Conservation (phyloP, 2,329 filamentous ascomycete species). For the Lasiodiplodia hormozganensis region DNA sequence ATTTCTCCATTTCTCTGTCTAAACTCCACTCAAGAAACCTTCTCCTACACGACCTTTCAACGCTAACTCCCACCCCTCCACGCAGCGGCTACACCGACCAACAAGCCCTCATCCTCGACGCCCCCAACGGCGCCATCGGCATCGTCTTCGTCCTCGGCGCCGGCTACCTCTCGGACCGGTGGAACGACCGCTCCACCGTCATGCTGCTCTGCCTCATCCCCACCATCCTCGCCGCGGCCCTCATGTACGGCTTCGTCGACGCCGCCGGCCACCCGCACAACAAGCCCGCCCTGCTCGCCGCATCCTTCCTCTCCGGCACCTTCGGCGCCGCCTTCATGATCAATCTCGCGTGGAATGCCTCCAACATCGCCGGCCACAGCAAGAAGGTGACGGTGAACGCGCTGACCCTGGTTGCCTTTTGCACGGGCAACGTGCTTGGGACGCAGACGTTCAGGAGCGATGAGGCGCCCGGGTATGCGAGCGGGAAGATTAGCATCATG, state of each 20-base stretch:
- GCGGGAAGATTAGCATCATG: conserved; percentile 50
- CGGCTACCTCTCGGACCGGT: conserved; percentile 48
- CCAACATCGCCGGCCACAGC: conserved; percentile 56
- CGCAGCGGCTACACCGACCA: conserved; percentile 49
- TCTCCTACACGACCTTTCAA: not conserved
- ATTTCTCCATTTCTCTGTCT: no score
- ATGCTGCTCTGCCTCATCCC: conserved; percentile 55
- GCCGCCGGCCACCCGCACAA: conserved; percentile 40
- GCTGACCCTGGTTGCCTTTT: conserved; percentile 52
- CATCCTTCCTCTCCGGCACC: conserved; percentile 44
- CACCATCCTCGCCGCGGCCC: conserved; percentile 54
- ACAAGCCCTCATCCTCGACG: conserved; percentile 53
- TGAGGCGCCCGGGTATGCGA: conserved; percentile 51
- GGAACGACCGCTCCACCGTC: conserved; percentile 43
- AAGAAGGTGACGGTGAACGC: conserved; percentile 59
- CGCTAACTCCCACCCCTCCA: not conserved
- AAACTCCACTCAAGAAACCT: no score
- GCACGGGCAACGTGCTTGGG: conserved; percentile 53
- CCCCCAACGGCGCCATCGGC: conserved; percentile 52
- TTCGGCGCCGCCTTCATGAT: conserved; percentile 48
- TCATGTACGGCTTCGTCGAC: conserved; percentile 48
- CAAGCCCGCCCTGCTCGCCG: conserved; percentile 42
- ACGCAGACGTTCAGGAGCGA: conserved; percentile 53
- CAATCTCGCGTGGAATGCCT: conserved; percentile 53
- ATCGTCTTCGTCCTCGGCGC: conserved; percentile 51